phyloP scores from a whole-genome alignment of 2,329 filamentous ascomycete genomes.

The Neofusicoccum sp. region DNA sequence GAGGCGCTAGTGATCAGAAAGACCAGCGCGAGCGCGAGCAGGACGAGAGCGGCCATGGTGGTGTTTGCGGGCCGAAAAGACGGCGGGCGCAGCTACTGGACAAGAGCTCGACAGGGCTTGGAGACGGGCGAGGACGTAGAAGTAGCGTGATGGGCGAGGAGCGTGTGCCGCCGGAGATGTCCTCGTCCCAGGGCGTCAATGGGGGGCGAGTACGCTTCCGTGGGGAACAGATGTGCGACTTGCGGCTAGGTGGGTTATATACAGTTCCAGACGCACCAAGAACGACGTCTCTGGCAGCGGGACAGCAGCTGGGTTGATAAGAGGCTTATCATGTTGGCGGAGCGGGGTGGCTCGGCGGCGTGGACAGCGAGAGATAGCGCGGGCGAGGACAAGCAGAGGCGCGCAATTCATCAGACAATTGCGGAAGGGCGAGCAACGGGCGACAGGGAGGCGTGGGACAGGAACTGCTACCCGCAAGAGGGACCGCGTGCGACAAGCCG shows the following conservation, averaged over 20 bases:
- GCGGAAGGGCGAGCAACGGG: too few species aligned
- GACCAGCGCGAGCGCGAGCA: slow-evolving; percentile 32
- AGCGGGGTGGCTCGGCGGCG: not conserved
- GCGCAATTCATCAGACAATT: not conserved
- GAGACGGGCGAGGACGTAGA: not conserved
- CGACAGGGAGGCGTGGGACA: slow-evolving; percentile 9
- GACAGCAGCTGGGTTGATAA: slow-evolving; percentile 3
- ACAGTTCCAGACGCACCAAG: not conserved
- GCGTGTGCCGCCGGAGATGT: not conserved
- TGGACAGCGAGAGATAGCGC: not conserved
- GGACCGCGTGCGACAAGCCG: slow-evolving; percentile 11
- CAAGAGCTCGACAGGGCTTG: not conserved
- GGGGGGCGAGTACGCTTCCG: not conserved
- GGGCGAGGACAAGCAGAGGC: not conserved
- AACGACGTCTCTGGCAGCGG: not conserved
- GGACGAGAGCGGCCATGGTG: slow-evolving; percentile 30
- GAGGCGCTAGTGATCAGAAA: slow-evolving; percentile 34
- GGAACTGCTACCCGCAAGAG: slow-evolving; percentile 21
- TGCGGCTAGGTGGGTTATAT: slow-evolving; percentile 10
- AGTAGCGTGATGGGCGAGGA: not conserved
- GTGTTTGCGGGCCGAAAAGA: not conserved
- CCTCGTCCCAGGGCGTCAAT: not conserved
- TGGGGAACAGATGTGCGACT: not conserved
- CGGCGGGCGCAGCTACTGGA: not conserved
- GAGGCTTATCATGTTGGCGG: slow-evolving; percentile 2